A percentile compares a stretch with the other conserved stretches of the same genome.
Evolutionary conservation across 768 basidiomycete genomes (phyloP).

Genomic region (Tylopilus intermedius): DNA sequence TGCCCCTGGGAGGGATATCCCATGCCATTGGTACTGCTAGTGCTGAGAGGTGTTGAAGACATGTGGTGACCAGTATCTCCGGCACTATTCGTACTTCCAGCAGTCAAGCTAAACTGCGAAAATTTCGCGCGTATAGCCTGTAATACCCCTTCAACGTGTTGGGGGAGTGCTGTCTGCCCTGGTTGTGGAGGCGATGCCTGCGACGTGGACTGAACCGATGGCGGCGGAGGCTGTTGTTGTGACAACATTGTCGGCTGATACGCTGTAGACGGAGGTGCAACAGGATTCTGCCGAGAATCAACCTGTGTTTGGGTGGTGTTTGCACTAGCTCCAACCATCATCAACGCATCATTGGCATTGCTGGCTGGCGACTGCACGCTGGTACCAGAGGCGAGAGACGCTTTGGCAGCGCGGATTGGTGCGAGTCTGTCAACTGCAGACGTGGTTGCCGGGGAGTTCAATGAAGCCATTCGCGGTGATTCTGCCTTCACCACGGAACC

Average conservation of each 20-base stretch:
- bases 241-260: not conserved
- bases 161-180: slow-evolving; percentile 5
- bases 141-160: slow-evolving; percentile 15
- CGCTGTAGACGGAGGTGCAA: not conserved
- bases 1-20: not conserved
- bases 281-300: slow-evolving; percentile 2
- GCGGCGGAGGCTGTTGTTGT: not conserved
- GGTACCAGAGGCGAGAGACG: slow-evolving; percentile 15
- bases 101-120: slow-evolving; percentile 5
- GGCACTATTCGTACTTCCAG: not conserved
- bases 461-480: slow-evolving; percentile 10
- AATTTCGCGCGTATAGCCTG: slow-evolving; percentile 13
- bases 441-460: slow-evolving; percentile 5
- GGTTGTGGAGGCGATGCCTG: not conserved
- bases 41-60: not conserved
- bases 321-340: not conserved
- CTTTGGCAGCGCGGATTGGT: slow-evolving; percentile 32
- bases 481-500: slow-evolving; percentile 14
- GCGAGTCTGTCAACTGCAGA: slow-evolving; percentile 26
- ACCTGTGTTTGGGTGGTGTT: not conserved
- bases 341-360: not conserved
- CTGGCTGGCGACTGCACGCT: slow-evolving; percentile 10
- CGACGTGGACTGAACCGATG: not conserved
- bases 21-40: not conserved
- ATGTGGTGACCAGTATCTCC: not conserved